Evolutionary conservation across 495 filamentous ascomycete genomes (phyloP), one percentile per base, ranked within the genome.

Genomic region (Penicillium arizonense): DNA sequence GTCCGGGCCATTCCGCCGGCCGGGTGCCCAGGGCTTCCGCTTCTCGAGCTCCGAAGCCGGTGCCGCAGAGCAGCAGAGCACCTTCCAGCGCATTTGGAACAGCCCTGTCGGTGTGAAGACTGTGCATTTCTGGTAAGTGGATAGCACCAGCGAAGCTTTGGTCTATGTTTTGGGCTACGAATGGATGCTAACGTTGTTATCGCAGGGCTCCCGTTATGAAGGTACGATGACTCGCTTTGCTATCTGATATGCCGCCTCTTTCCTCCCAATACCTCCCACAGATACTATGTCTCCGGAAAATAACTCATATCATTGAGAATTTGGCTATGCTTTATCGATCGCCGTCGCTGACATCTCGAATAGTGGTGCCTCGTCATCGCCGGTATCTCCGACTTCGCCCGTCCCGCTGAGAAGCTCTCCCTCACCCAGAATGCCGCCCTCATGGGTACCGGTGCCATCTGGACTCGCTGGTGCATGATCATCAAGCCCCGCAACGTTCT

Each of bases 391-490:
- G 94, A 98, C 76, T 89, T 98, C 71, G 79, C 83, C 51, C 91
- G 94, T 52, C 94, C 94, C n/a, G 88, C 89, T 40, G 88, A 92
- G 67, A 87, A 86, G 67, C 89, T 98, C 54, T 96, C 92, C 30
- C 76, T 96, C 14, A 90, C 88, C 13, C 92, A 96, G 74, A 98
- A 97, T 75, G 71, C 72, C 40, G 94, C 94, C 23, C 82, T 98
- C 36, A 90, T 84, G 55, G 80, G 82, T 47, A 98, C 94, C n/a
- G 94, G 94, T 47, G 70, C 83, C 37, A 98, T 98, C 78, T 98
- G 94, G 94, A 98, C 94, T 24, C 83, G 94, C 32, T 98, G 94
- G 94, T 98, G 94, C 78, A 79, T 96, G 70, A 87, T 98, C 66
- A 98, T 98, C 75, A 91, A 85, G 69, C 94, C 94, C 52, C 82